Evolutionary conservation across 345 rosid species (phyloP).

Genomic region (Firmiana major): DNA sequence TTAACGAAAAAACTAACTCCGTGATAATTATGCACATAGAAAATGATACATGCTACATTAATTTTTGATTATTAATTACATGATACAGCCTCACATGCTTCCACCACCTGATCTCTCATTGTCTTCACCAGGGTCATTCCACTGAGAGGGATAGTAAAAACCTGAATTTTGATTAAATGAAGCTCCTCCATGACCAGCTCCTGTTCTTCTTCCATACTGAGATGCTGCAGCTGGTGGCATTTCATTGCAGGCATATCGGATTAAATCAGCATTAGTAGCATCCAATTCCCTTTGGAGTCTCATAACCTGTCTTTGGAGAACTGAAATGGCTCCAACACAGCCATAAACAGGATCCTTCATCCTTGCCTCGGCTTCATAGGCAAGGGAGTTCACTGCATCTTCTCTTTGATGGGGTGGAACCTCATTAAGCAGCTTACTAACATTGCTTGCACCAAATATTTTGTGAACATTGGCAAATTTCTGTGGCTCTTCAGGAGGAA

Average conservation of each 20-base stretch:
- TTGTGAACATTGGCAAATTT: slow-evolving; percentile 67
- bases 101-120: slow-evolving; percentile 20
- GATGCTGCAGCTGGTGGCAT: not conserved
- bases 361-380: slow-evolving; percentile 70
- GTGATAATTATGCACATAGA: not conserved
- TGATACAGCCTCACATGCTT: slow-evolving; percentile 19
- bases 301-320: slow-evolving; percentile 55
- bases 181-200: slow-evolving; percentile 1
- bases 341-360: slow-evolving; percentile 69
- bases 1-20: too few relatives aligned
- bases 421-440: slow-evolving; percentile 61
- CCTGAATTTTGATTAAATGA: slow-evolving; percentile 20
- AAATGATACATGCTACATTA: not conserved
- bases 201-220: slow-evolving; percentile 26
- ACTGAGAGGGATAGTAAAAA: slow-evolving; percentile 24
- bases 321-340: slow-evolving; percentile 65
- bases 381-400: slow-evolving; percentile 62
- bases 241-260: slow-evolving; percentile 36
- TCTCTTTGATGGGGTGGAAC: slow-evolving; percentile 56
- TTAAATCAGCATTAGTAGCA: slow-evolving; percentile 56
- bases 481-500: slow-evolving; percentile 68
- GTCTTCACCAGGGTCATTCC: slow-evolving; percentile 22
- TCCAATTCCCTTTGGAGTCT: slow-evolving; percentile 57
- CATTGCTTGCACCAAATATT: slow-evolving; percentile 71
- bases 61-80: not conserved